These are phyloP conservation scores for Fusarium ramigenum DNA, from an alignment of 2,329 filamentous ascomycete genomes.

Conservation along the genomic window DNA sequence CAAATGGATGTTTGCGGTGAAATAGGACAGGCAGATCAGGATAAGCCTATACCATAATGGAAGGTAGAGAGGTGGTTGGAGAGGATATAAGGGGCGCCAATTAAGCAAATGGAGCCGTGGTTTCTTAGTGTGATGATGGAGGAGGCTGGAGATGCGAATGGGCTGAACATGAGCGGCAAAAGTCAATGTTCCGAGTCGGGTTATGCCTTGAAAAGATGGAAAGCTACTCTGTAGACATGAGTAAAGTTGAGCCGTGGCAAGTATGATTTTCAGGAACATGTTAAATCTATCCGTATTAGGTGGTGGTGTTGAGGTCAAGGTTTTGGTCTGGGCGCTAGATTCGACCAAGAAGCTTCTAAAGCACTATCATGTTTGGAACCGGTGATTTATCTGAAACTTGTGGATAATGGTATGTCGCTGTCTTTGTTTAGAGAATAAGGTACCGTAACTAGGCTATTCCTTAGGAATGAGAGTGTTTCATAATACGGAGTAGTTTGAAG, in stretches of 20 bases:
- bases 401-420: background rate
- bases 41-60: background rate
- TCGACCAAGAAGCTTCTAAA: background rate
- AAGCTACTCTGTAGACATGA: background rate
- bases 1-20: background rate
- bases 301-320: background rate
- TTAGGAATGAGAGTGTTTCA: background rate
- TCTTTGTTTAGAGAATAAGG: background rate
- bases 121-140: background rate
- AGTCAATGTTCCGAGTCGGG: background rate
- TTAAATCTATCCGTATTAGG: background rate
- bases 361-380: background rate
- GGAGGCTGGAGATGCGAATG: slow-evolving; percentile 11
- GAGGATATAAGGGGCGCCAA: background rate
- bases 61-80: slow-evolving; percentile 1
- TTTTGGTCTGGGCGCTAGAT: background rate
- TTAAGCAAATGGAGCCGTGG: background rate
- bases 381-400: background rate
- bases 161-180: background rate
- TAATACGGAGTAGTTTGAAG: background rate
- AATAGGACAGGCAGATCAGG: background rate
- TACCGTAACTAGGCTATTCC: background rate
- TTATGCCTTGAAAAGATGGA: background rate
- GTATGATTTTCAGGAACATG: background rate
- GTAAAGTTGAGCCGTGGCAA: background rate